Evolutionary conservation across 768 basidiomycete species (phyloP).

Genomic region (Cubamyces lactineus): DNA sequence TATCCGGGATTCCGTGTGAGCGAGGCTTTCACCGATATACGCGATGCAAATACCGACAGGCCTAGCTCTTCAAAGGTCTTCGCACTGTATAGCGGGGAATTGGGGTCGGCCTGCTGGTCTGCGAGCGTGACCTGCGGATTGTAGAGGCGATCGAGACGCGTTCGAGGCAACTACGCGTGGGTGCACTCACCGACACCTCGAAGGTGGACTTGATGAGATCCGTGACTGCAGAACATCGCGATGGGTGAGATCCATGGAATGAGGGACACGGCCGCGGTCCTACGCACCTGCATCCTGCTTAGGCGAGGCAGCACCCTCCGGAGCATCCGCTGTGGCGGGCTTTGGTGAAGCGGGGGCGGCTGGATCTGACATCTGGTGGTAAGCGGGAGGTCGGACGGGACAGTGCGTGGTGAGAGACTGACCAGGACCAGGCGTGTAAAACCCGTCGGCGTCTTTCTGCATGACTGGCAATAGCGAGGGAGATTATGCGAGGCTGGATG

Average conservation of each 20-base stretch:
- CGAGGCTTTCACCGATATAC: constrained; percentile 65
- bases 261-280: too few relatives aligned
- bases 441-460: constrained; percentile 82
- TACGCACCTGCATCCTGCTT: constrained; percentile 23
- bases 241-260: constrained; percentile 2
- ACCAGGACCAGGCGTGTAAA: constrained; percentile 57
- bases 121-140: constrained; percentile 83
- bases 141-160: constrained; percentile 11
- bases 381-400: neutral
- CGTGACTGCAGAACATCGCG: constrained; percentile 11
- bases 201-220: constrained; percentile 82
- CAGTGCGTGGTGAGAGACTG: neutral
- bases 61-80: constrained; percentile 97
- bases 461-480: constrained; percentile 37
- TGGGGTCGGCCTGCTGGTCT: constrained; percentile 93
- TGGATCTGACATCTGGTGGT: constrained; percentile 10
- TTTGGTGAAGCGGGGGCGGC: constrained; percentile 10
- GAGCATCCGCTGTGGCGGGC: neutral
- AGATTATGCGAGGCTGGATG: neutral
- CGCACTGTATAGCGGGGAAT: constrained; percentile 92
- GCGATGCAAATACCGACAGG: constrained; percentile 65
- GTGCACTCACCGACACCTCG: constrained; percentile 69
- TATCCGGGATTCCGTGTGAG: constrained; percentile 36
- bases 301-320: constrained; percentile 1
- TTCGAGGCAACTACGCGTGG: neutral